Conservation (phyloP, 306 rosid species). For the Medicago lupulina region DNA sequence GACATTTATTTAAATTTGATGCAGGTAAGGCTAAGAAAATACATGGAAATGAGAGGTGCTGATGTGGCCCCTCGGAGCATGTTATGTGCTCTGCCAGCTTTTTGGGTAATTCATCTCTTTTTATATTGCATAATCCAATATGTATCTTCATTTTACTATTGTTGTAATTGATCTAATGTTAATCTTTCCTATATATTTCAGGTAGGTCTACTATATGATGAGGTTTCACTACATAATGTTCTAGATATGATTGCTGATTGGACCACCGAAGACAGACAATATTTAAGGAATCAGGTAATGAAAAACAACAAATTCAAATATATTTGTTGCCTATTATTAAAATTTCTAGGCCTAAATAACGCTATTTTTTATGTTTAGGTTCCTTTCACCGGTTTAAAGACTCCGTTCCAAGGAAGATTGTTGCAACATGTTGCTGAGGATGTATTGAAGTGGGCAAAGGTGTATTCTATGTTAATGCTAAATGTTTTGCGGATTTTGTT, state of each 20-base stretch:
- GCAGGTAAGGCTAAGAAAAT: conserved; percentile 84
- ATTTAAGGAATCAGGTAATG: conserved; percentile 77
- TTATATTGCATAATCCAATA: background rate
- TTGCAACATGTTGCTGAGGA: conserved; percentile 49
- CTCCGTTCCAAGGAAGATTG: conserved; percentile 64
- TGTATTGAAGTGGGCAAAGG: conserved; percentile 49
- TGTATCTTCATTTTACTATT: background rate
- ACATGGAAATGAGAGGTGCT: conserved; percentile 95
- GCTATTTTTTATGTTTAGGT: conserved; percentile 49
- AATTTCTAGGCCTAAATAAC: background rate
- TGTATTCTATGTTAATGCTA: conserved; percentile 10
- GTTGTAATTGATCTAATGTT: background rate
- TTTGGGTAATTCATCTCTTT: conserved; percentile 65
- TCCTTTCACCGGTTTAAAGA: conserved; percentile 67
- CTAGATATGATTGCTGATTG: conserved; percentile 81
- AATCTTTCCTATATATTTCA: conserved; percentile 42
- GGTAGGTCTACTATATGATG: conserved; percentile 87
- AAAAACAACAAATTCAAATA: background rate
- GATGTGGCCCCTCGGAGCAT: conserved; percentile 83
- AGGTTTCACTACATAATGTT: conserved; percentile 73
- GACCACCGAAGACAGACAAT: conserved; percentile 72
- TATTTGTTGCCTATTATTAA: too few relatives aligned
- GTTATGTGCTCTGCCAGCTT: conserved; percentile 83
- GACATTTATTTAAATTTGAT: conserved; percentile 11
- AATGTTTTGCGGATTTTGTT: conserved; percentile 16